These are phyloP conservation scores for Backusella luteola DNA, from an alignment of 192 early-diverging fungal genomes.

Conservation along the genomic window DNA sequence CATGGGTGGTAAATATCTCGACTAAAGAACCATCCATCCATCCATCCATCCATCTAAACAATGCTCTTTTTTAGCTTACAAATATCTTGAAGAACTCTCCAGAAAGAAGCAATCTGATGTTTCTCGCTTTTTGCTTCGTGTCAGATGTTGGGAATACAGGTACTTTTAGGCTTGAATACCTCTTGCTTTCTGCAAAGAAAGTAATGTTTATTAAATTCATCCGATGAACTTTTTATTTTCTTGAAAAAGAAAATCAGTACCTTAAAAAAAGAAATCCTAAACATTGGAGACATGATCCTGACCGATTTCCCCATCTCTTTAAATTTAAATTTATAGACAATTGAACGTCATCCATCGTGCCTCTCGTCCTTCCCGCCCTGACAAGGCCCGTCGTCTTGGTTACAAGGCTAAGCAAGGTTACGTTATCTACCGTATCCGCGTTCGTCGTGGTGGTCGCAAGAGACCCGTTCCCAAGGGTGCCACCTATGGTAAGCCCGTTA, in stretches of 20 bases:
- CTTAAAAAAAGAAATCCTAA: background rate
- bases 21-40: slow-evolving; percentile 47
- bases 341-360: slow-evolving; percentile 98
- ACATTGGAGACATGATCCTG: background rate
- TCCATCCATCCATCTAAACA: slow-evolving; percentile 45
- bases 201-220: slow-evolving; percentile 18
- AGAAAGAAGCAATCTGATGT: slow-evolving; percentile 99
- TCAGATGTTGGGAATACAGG: slow-evolving; percentile 98
- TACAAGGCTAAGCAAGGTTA: slow-evolving; percentile 99
- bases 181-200: background rate
- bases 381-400: slow-evolving; percentile 98
- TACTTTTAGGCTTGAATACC: slow-evolving; percentile 40
- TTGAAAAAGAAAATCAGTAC: background rate
- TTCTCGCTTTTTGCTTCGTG: slow-evolving; percentile 95
- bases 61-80: slow-evolving; percentile 94
- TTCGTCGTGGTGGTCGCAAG: slow-evolving; percentile 98
- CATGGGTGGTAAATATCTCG: slow-evolving; percentile 96
- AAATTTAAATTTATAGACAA: slow-evolving; percentile 54
- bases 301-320: background rate
- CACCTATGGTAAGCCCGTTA: slow-evolving; percentile 96
- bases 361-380: slow-evolving; percentile 95
- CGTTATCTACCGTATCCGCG: slow-evolving; percentile 98
- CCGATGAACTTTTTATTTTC: slow-evolving; percentile 8
- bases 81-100: slow-evolving; percentile 91
- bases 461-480: slow-evolving; percentile 95